A percentile compares a stretch with the other conserved stretches of the same genome.
Evolutionary conservation across 345 rosid species (phyloP).

Genomic region (Gossypium rotundifolium): DNA sequence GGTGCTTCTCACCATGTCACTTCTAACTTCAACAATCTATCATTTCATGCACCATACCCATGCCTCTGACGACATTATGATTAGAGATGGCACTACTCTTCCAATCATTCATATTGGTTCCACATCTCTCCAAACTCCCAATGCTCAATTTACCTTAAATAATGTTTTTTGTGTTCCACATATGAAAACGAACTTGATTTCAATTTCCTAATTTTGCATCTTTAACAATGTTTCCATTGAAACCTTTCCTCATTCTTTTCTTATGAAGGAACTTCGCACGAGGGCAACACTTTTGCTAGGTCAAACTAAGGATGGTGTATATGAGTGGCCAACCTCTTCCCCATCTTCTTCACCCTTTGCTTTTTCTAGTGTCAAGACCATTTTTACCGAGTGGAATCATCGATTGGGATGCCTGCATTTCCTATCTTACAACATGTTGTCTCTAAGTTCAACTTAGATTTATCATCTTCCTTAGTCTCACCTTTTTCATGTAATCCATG

Average conservation of each 20-base stretch:
- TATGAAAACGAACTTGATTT: too few species aligned
- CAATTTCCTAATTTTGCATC: not conserved
- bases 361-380: not conserved
- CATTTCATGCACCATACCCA: not conserved
- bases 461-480: too few species aligned
- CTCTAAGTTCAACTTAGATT: too few species aligned
- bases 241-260: not conserved
- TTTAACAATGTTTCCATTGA: not conserved
- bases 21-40: not conserved
- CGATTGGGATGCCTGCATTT: not conserved
- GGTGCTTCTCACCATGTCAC: not conserved
- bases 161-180: not conserved
- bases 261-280: not conserved
- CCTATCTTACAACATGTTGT: too few species aligned
- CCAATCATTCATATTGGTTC: not conserved
- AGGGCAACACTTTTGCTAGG: not conserved
- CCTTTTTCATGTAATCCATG: too few species aligned
- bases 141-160: not conserved
- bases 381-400: not conserved
- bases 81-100: not conserved
- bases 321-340: not conserved
- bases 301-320: not conserved
- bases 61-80: not conserved
- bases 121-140: not conserved
- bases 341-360: not conserved